Evolutionary conservation across 768 basidiomycete genomes (phyloP).

Genomic region (Boletus rubropictus): DNA sequence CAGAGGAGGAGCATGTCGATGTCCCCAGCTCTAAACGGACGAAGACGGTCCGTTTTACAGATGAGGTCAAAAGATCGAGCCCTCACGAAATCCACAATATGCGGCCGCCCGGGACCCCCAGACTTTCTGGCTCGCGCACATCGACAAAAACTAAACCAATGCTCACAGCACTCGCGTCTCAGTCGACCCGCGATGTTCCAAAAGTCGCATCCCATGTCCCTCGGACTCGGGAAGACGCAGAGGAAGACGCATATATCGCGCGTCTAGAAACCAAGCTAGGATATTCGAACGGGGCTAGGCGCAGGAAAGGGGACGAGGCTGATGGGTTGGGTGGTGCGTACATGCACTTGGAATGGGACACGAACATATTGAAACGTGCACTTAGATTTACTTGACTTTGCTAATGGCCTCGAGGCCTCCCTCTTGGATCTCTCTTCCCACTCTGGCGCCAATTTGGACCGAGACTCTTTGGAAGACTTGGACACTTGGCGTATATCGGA

Average conservation of each 20-base stretch:
- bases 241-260: constrained; percentile 83
- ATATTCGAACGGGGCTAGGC: constrained; percentile 38
- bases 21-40: constrained; percentile 35
- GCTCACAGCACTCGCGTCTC: constrained; percentile 27
- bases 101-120: background rate
- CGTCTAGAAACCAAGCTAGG: constrained; percentile 78
- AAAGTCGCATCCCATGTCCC: constrained; percentile 8
- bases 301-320: constrained; percentile 46
- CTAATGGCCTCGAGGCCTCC: constrained; percentile 27
- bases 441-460: background rate
- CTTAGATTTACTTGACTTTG: constrained; percentile 52
- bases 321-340: constrained; percentile 82
- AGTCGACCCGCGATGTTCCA: constrained; percentile 8
- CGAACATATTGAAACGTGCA: background rate
- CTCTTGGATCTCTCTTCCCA: background rate
- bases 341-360: background rate
- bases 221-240: constrained; percentile 41
- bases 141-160: constrained; percentile 12
- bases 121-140: background rate
- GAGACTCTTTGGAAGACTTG: background rate
- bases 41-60: constrained; percentile 38
- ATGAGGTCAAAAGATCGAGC: background rate
- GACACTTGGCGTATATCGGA: background rate
- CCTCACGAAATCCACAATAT: background rate
- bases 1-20: constrained; percentile 41